Base-by-base conservation (phyloP, 2,329 filamentous ascomycete genomes). In the Aspergillus ochraceoroseus region DNA sequence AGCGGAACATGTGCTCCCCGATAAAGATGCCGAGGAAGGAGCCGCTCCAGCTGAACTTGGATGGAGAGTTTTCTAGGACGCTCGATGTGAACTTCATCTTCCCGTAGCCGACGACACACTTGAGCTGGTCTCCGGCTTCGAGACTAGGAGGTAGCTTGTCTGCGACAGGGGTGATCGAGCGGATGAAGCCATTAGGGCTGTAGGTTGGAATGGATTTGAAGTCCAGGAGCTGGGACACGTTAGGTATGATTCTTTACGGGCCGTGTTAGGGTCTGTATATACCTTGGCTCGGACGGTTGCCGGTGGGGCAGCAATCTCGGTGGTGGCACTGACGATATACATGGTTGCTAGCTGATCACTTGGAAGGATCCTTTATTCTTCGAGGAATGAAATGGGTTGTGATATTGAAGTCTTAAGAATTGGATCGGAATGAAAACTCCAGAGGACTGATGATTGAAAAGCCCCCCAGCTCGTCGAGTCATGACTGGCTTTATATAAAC, bases 301-400 rank as follows among this genome's bases (percentile, higher is more conserved):
- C 11, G 39, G 43, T 6, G 39, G 12, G 3, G 43, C 43, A n/a
- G 33, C 30, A 17, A 46, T 46, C 15, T 46, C 34, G 11, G 43
- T 38, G 25, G 11, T 43, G 8, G 43, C 43, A 3, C 25, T 20
- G 11, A 46, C 6, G 15, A 20, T 14, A 12, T 30, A 7, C 43
- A 46, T 46, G n/a, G n/a, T n/a, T n/a, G n/a, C n/a, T n/a, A n/a
- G n/a, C n/a, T n/a, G n/a, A n/a, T n/a, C n/a, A n/a, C n/a, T n/a
- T n/a, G n/a, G n/a, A n/a, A n/a, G n/a, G n/a, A n/a, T n/a, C n/a
- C n/a, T 14, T 9, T 17, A n/a, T n/a, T 8, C 2, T 29, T n/a
- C n/a, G n/a, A n/a, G n/a, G n/a, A n/a, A n/a, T n/a, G n/a, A n/a
- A n/a, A n/a, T n/a, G n/a, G n/a, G n/a, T n/a, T n/a, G n/a, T n/a